Base-by-base conservation (phyloP, 2,329 filamentous ascomycete genomes). In the Daldinia eschscholtzii region DNA sequence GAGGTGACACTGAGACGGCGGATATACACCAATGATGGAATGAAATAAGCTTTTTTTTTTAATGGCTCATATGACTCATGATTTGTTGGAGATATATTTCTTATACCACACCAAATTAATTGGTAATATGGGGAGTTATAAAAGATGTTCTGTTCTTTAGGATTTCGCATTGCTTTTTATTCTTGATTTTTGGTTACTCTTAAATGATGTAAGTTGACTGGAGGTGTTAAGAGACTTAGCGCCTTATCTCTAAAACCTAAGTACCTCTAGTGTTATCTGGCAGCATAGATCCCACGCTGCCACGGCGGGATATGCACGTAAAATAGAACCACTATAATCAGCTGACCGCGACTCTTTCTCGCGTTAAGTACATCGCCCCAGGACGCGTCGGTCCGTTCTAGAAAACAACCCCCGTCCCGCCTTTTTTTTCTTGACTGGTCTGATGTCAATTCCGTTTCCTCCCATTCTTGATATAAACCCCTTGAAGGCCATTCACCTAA, bases 311-410 rank as follows among this genome's bases (percentile, higher is more conserved):
- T 56, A 56, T 35, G n/a, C 30, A n/a, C 23, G 20, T 23, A 23
- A 23, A 23, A 23, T 1, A 23, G 20, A 23, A 23, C 20, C 20
- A 23, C 20, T 23, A 23, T 39, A 26, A 67, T 72, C 70, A 72
- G 39, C 63, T 72, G 70, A 72, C 53, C 61, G 65, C 70, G 70
- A 72, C 68, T 18, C 58, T 4, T 57, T 71, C 58, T 72, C 70
- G 70, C 65, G 70, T 72, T 72, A 72, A 71, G 57, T 67, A 59
- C 64, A 67, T 63, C 57, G 37, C 50, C 15, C 53, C 26, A 66
- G 57, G 65, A 72, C 70, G 70, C 70, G 70, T 72, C 70, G 20
- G 58, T 35, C n/a, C 3, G 50, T 59, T 56, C 57, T 59, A 61
- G 65, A 68, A 72, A 70, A 67, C 70, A 70, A 68, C 57, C 23